Evolutionary conservation across 306 rosid species (phyloP).

Genomic region (Quercus wislizeni): DNA sequence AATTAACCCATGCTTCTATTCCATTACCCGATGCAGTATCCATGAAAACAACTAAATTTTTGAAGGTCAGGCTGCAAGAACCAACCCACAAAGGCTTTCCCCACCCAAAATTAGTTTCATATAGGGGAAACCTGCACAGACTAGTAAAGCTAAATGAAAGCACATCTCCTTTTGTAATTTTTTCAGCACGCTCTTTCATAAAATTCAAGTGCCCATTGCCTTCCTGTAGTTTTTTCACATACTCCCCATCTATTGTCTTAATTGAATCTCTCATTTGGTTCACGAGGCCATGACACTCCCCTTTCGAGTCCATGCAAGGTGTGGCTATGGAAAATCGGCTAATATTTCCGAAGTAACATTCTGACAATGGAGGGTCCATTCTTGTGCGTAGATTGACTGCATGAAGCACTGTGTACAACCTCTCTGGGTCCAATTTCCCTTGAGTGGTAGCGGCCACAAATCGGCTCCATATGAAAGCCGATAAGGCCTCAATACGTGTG

Average conservation of each 20-base stretch:
- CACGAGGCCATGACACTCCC: background rate
- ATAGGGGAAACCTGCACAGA: background rate
- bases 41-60: slow-evolving; percentile 23
- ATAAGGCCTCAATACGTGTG: background rate
- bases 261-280: background rate
- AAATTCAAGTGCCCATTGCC: background rate
- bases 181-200: background rate
- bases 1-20: slow-evolving; percentile 37
- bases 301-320: background rate
- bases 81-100: slow-evolving; percentile 42
- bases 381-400: slow-evolving; percentile 15
- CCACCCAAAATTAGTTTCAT: slow-evolving; percentile 44
- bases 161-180: background rate
- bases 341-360: slow-evolving; percentile 2
- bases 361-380: background rate
- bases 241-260: background rate
- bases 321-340: background rate
- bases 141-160: slow-evolving; percentile 5
- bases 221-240: background rate
- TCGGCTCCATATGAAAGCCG: slow-evolving; percentile 18
- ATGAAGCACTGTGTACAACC: background rate
- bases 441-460: background rate
- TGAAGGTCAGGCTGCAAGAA: slow-evolving; percentile 9
- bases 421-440: too few species aligned
- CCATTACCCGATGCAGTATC: slow-evolving; percentile 20